Evolutionary conservation across 768 basidiomycete genomes (phyloP), one percentile per base, ranked within the genome.

Genomic region (Hypholoma fasciculare): DNA sequence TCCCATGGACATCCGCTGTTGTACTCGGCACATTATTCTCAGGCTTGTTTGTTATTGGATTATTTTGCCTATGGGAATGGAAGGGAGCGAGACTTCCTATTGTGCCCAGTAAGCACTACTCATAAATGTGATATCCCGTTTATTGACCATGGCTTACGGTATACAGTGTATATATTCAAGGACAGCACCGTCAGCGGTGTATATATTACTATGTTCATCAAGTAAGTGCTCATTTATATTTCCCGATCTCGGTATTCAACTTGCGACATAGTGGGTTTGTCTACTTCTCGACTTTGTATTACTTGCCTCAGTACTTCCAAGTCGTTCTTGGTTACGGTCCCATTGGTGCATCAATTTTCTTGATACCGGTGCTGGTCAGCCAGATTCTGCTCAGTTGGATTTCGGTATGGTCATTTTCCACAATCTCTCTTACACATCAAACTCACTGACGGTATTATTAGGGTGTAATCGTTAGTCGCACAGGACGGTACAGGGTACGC

Each of bases 301-400:
- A 89, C 64, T 78, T 92, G 0, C 89, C 91, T 1, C 85, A 88
- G 61, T 90, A 83, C 67, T 88, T 90, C 71, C 89, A 91, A 71
- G 82, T 89, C 8, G 87, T 82, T 3, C 71, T 86, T n/a, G 85
- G 84, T 4, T 84, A 82, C 59, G 80, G 82, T 7, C 85, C 90
- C 0, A 83, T 90, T 43, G 81, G 78, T 9, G 78, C 78, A 7
- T 77, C 66, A 37, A 64, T 89, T 2, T 85, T 90, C 63, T 76
- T 91, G 0, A 80, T 94, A 8, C 89, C 90, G 0, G 74, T 90
- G 17, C 77, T 92, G 11, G 74, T 88, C 16, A 82, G 82, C 39
- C 88, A 89, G 64, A 86, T 87, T 49, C 63, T 80, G 0, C 76
- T 82, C 1, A 87, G 81, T 61, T 84, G 82, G 76, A 67, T 78